Base-by-base conservation (phyloP, 1,284 basidiomycete species). In the Phaffia rhodozyma region DNA sequence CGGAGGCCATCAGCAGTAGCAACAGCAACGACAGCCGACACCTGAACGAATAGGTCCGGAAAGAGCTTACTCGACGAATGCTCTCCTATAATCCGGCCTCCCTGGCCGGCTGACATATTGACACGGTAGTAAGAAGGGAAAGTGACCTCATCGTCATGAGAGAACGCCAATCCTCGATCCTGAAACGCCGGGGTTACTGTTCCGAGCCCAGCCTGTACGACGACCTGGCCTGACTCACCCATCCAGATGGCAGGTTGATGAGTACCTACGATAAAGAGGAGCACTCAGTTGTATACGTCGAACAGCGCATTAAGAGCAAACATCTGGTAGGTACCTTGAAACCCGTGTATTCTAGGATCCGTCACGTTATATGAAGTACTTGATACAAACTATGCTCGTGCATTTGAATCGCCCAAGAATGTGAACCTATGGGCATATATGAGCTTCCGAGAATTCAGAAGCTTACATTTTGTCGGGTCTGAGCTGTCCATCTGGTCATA, bases 181-280 rank as follows among this genome's bases (percentile, higher is more conserved):
- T 82, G 79, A 66, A 86, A 86, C 6, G 71, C 74, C 3, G 79
- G 76, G 57, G 79, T 80, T 3, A 86, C 75, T 1, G 67, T 58
- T 18, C 82, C 81, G 2, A 78, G 72, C 6, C 87, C 87, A 3
- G 86, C 84, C 16, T 81, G 80, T 30, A 91, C 76, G 20, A 82
- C 78, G 5, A 82, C 80, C 32, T 82, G 82, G 0, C 82, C 87
- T 6, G 34, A 63, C 66, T 71, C 68, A 43, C 87, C 89, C 88
- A 91, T 91, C 89, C 89, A 91, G 54, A 91, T 89, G 0, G 89
- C 89, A 0, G 89, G 89, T 70, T 90, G 87, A 65, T 87, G 84
- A 0, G 87, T 89, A 16, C 82, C 61, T 62, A 27, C 13, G 30
- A 25, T n/a, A 6, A 21, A 50, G n/a, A 27, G 30, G n/a, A 43